phyloP scores from a whole-genome alignment of 495 filamentous ascomycete genomes.

The Penicillium subrubescens region DNA sequence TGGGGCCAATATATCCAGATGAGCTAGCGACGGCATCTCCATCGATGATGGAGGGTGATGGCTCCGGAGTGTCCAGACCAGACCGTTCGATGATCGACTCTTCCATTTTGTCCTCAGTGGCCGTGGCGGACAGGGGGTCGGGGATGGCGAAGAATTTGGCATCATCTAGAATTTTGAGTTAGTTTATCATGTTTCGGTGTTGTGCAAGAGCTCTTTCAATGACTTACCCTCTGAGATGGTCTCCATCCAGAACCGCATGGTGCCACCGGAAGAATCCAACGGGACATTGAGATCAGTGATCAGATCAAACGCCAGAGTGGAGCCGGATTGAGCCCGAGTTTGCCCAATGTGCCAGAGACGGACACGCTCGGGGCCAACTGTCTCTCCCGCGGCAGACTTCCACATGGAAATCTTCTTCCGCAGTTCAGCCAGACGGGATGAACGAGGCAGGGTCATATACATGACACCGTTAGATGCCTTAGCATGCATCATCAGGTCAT shows the following conservation, averaged over 20 bases:
- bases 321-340: slow-evolving; percentile 36
- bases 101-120: slow-evolving; percentile 39
- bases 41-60: slow-evolving; percentile 18
- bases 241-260: slow-evolving; percentile 49
- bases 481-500: slow-evolving; percentile 50
- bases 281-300: slow-evolving; percentile 39
- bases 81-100: slow-evolving; percentile 35
- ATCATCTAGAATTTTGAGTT: slow-evolving; percentile 25
- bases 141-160: slow-evolving; percentile 48
- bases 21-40: slow-evolving; percentile 39
- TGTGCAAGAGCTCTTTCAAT: not conserved
- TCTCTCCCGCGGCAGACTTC: slow-evolving; percentile 29
- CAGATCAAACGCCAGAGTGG: slow-evolving; percentile 41
- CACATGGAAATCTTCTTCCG: slow-evolving; percentile 45
- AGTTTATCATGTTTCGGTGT: not conserved
- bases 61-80: slow-evolving; percentile 26
- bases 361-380: slow-evolving; percentile 37
- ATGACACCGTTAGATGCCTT: slow-evolving; percentile 41
- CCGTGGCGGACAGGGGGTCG: slow-evolving; percentile 33
- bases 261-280: slow-evolving; percentile 30
- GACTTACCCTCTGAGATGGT: slow-evolving; percentile 42
- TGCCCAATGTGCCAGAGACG: slow-evolving; percentile 50
- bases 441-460: slow-evolving; percentile 44
- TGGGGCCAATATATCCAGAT: slow-evolving; percentile 21
- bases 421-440: slow-evolving; percentile 42